Evolutionary conservation across 2,329 filamentous ascomycete genomes (phyloP).

Genomic region (Apiospora sp.): DNA sequence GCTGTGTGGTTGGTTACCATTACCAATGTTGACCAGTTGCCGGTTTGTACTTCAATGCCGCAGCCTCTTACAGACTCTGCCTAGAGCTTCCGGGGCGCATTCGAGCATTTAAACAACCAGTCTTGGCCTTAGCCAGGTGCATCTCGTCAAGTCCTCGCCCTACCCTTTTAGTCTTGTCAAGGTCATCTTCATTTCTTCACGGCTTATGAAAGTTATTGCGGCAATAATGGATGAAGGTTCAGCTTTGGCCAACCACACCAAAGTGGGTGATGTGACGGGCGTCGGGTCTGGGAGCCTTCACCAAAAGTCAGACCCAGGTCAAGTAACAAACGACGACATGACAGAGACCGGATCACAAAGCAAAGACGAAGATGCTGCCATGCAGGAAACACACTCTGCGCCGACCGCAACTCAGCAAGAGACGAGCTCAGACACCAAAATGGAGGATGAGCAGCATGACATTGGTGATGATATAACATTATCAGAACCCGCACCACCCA

Average conservation of each 20-base stretch:
- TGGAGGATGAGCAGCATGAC: not conserved
- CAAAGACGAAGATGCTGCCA: not conserved
- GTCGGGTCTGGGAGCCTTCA: not conserved
- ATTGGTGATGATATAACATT: not conserved
- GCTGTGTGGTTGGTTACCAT: not conserved
- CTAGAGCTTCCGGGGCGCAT: not conserved
- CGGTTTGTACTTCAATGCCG: not conserved
- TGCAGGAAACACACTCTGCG: not conserved
- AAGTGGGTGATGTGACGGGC: not conserved
- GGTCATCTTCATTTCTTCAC: not conserved
- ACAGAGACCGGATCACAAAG: not conserved
- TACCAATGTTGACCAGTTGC: not conserved
- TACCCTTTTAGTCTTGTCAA: not conserved
- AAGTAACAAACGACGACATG: not conserved
- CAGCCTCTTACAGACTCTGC: constrained; percentile 1
- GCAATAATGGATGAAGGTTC: constrained; percentile 5
- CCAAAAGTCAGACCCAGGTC: not conserved
- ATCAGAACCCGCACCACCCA: not conserved
- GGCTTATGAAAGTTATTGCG: not conserved
- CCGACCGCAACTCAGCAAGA: not conserved
- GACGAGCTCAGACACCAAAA: not conserved
- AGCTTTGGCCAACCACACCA: not conserved
- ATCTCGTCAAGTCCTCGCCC: not conserved
- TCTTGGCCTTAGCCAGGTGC: not conserved
- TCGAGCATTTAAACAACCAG: not conserved